Percentiles rank a stretch among this genome's conserved stretches.
These are phyloP conservation scores for Naganishia sp. DNA, from an alignment of 1,284 basidiomycete species.

Conservation along the genomic window DNA sequence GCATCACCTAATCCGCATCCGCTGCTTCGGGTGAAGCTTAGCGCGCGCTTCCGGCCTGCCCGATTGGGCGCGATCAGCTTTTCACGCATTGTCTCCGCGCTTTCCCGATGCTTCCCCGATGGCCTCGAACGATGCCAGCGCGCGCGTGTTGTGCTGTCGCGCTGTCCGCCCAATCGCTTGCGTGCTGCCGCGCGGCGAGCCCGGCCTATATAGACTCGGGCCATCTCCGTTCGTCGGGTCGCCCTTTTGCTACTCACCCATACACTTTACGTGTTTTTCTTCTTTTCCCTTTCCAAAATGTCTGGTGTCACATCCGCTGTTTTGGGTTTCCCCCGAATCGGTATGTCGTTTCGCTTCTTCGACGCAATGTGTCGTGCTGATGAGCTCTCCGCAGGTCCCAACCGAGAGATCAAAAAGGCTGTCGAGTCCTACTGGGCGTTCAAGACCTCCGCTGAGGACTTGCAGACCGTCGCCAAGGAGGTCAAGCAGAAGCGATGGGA, in stretches of 20 bases:
- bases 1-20: slow-evolving; percentile 15
- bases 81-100: slow-evolving; percentile 2
- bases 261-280: slow-evolving; percentile 27
- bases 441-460: slow-evolving; percentile 85
- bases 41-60: slow-evolving; percentile 1
- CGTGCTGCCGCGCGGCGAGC: neutral
- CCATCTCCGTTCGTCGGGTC: too few relatives aligned
- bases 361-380: neutral
- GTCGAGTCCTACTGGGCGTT: slow-evolving; percentile 97
- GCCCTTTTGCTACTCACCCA: slow-evolving; percentile 25
- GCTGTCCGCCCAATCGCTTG: neutral
- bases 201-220: neutral
- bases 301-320: slow-evolving; percentile 66
- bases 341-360: slow-evolving; percentile 55
- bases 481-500: slow-evolving; percentile 91
- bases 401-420: slow-evolving; percentile 96
- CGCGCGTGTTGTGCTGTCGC: too few relatives aligned
- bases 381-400: slow-evolving; percentile 63
- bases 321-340: slow-evolving; percentile 97
- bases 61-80: neutral
- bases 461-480: slow-evolving; percentile 83
- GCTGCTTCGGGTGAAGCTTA: slow-evolving; percentile 16
- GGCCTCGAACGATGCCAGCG: neutral
- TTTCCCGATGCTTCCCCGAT: neutral
- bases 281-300: slow-evolving; percentile 42